These are phyloP conservation scores for Pyrrhoderma noxium DNA, from an alignment of 1,284 basidiomycete genomes.

Conservation along the genomic window DNA sequence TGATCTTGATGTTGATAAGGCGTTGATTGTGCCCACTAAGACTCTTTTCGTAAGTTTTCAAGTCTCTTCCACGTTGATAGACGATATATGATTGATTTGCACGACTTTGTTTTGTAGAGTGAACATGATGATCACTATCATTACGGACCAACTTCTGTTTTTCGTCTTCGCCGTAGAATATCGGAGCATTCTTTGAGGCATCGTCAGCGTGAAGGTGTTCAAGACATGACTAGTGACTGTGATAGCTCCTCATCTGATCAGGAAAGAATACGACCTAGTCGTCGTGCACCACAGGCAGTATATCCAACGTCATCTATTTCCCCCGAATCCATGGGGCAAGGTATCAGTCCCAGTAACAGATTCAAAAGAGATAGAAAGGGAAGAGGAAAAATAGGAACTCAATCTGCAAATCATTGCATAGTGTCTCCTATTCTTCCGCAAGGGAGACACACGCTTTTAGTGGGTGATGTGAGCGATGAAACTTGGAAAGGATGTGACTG, in stretches of 20 bases:
- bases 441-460: conserved; percentile 6
- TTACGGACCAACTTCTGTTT: conserved; percentile 32
- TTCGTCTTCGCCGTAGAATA: conserved; percentile 26
- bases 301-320: too few relatives aligned
- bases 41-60: conserved; percentile 14
- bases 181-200: conserved; percentile 19
- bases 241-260: background rate
- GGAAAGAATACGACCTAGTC: too few relatives aligned
- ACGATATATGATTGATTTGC: too few relatives aligned
- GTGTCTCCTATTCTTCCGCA: conserved; percentile 3
- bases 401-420: background rate
- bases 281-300: too few relatives aligned
- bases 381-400: background rate
- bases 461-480: conserved; percentile 1
- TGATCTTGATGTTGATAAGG: conserved; percentile 11
- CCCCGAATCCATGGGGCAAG: too few relatives aligned
- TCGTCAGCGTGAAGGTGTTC: conserved; percentile 13
- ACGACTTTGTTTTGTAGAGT: conserved; percentile 24
- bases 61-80: too few relatives aligned
- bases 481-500: conserved; percentile 16
- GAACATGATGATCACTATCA: conserved; percentile 29
- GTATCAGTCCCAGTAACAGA: background rate
- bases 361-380: conserved; percentile 5
- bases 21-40: conserved; percentile 11
- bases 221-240: conserved; percentile 8